A percentile compares a stretch with the other conserved stretches of the same genome.
These are phyloP conservation scores for Suillus tomentosus DNA, from an alignment of 768 basidiomycete genomes.

Conservation along the genomic window DNA sequence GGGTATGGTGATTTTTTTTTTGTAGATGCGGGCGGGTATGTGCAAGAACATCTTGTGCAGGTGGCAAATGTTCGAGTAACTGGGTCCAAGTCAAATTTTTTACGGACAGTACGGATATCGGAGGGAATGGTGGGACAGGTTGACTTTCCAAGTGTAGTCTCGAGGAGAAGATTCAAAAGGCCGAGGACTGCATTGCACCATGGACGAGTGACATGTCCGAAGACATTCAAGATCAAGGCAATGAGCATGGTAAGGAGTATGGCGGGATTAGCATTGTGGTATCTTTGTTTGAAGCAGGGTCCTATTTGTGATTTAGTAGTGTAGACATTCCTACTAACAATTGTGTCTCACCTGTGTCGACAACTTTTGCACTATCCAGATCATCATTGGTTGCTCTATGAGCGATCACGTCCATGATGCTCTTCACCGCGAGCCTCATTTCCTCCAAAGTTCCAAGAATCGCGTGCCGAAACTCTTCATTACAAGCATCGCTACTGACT, in stretches of 20 bases:
- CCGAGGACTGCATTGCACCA: too few species aligned
- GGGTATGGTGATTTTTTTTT: conserved; percentile 18
- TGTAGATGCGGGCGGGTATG: conserved; percentile 18
- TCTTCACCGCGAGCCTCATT: background rate
- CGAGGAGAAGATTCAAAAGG: too few species aligned
- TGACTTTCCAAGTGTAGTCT: too few species aligned
- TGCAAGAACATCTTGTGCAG: conserved; percentile 31
- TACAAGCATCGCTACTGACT: background rate
- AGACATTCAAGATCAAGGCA: conserved; percentile 13
- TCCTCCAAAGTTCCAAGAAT: conserved; percentile 2
- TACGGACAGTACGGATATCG: background rate
- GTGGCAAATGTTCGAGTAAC: conserved; percentile 23
- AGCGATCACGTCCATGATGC: conserved; percentile 2
- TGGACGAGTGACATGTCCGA: too few species aligned
- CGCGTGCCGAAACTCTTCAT: background rate
- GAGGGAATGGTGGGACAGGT: too few species aligned
- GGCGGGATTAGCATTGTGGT: conserved; percentile 12
- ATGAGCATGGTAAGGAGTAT: conserved; percentile 11
- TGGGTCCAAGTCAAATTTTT: conserved; percentile 20
- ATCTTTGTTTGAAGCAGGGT: too few species aligned
- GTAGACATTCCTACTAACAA: too few species aligned
- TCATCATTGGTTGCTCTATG: conserved; percentile 4
- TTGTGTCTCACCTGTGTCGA: too few species aligned
- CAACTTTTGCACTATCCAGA: conserved; percentile 2
- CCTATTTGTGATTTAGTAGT: too few species aligned